Percentiles rank a stretch among this genome's conserved stretches.
Evolutionary conservation across 768 basidiomycete genomes (phyloP).

Genomic region (Boletus tylopilopsis): DNA sequence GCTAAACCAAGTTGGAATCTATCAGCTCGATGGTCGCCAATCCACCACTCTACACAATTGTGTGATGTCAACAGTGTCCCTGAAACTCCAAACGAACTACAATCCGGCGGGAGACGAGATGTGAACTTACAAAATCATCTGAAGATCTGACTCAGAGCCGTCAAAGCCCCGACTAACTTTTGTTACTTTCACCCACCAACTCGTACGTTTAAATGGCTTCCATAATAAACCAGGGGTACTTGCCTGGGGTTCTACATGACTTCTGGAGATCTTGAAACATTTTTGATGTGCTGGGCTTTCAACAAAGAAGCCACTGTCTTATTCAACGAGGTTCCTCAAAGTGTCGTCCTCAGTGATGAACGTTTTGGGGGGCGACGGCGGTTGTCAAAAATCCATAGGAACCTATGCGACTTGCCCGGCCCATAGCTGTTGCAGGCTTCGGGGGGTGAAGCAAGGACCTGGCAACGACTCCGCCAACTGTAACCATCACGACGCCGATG

Average conservation of each 20-base stretch:
- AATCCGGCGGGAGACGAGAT: slow-evolving; percentile 27
- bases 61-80: slow-evolving; percentile 22
- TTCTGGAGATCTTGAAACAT: slow-evolving; percentile 10
- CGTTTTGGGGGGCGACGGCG: background rate
- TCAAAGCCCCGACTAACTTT: slow-evolving; percentile 9
- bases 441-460: slow-evolving; percentile 3
- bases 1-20: slow-evolving; percentile 24
- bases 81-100: slow-evolving; percentile 15
- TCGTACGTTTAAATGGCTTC: slow-evolving; percentile 15
- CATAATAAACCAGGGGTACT: slow-evolving; percentile 23
- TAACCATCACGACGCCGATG: slow-evolving; percentile 27
- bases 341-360: background rate
- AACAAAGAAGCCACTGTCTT: slow-evolving; percentile 1
- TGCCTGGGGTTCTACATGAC: slow-evolving; percentile 15
- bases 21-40: slow-evolving; percentile 18
- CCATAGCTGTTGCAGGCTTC: background rate
- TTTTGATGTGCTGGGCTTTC: slow-evolving; percentile 1
- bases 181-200: slow-evolving; percentile 13
- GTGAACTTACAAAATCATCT: slow-evolving; percentile 12
- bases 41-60: slow-evolving; percentile 15
- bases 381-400: background rate
- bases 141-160: slow-evolving; percentile 19
- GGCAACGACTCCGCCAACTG: slow-evolving; percentile 14
- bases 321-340: background rate
- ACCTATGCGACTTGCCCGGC: background rate